Base-by-base conservation (phyloP, 2,329 filamentous ascomycete genomes). In the Scleromitrula shiraiana region DNA sequence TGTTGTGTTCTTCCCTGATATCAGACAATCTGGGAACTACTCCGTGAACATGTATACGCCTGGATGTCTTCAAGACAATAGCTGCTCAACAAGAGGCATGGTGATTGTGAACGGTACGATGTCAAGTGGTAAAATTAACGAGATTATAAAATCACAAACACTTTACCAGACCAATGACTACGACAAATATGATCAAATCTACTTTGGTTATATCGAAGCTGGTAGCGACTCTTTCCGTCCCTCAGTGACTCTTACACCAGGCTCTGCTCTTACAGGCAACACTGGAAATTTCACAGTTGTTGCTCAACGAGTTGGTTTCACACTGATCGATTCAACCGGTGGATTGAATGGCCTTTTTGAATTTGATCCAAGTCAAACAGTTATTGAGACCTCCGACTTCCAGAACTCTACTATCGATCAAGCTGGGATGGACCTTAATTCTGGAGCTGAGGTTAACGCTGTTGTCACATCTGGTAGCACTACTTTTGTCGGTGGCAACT, bases 171-270 rank as follows among this genome's bases (percentile, higher is more conserved):
- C 90, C 15, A 98, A 98, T 68, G 78, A 94, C 64, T 94, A 83
- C 65, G 91, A 97, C 71, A 98, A 98, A 67, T 97, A 95, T 62
- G 93, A 98, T 63, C 82, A 87, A 57, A 82, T 98, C 50, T 95
- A 89, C 67, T 85, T 83, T 56, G 93, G 90, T 39, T 81, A 81
- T 56, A 80, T 98, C 46, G 88, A 97, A 62, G 82, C 82, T 46
- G 81, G 77, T 45, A 83, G 78, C 8, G 71, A 70, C 53, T 77
- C 76, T 17, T 96, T 96, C 72, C 82, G 82, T 35, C 88, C 91
- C 12, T 79, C 78, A 4, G 81, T 98, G 44, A 95, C 85, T 0
- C 70, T 98, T 37, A 76, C 80, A 0, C 85, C 91, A 4, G 70
- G 80, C 19, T 64, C 75, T 26, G 81, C 77, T 32, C 39, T 46